Evolutionary conservation across 2,329 filamentous ascomycete species (phyloP), one percentile per base, ranked within the genome.

Genomic region (Microsporum audouinii): DNA sequence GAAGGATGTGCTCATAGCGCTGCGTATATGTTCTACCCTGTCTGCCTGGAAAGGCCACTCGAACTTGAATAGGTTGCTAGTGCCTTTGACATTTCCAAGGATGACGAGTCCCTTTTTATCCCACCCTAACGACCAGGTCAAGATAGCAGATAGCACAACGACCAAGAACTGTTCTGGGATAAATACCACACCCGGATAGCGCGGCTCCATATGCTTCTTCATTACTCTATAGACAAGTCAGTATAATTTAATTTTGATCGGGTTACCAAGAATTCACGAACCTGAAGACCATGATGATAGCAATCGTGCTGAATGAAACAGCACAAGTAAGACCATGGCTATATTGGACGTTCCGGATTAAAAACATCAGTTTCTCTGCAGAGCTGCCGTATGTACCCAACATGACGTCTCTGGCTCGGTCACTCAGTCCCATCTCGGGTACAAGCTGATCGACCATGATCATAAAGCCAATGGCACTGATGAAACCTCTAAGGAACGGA

Each of bases 361-460:
- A 80, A 71, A 97, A 99, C 3, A 84, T 73, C 33, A 96, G 78
- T 75, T 97, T 97, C 63, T 92, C 86, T 56, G 94, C 80, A 58
- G 87, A 91, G 72, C 89, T 96, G 14, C 89, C 90, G 70, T 97
- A 92, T 49, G 83, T 83, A 1, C 91, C 83, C n/a, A 82, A 80
- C 1, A 78, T 77, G 1, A 73, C 71, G 14, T 86, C 75, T 59
- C 83, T 84, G 0, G 91, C 89, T 17, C 84, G 74, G 0, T 80
- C 76, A 41, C 80, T 81, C 27, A 99, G 80, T 0, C 94, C 94
- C 68, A 95, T 81, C 73, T 97, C 91, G 0, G 92, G 91, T 59
- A 96, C 88, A 51, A 96, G 78, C 75, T 99, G 94, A 72, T 97
- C 94, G 39, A 97, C 89, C 43, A 95, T 85, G 71, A 99, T 97